Conservation (phyloP, 1,284 basidiomycete genomes). For the Athelia psychrophila region DNA sequence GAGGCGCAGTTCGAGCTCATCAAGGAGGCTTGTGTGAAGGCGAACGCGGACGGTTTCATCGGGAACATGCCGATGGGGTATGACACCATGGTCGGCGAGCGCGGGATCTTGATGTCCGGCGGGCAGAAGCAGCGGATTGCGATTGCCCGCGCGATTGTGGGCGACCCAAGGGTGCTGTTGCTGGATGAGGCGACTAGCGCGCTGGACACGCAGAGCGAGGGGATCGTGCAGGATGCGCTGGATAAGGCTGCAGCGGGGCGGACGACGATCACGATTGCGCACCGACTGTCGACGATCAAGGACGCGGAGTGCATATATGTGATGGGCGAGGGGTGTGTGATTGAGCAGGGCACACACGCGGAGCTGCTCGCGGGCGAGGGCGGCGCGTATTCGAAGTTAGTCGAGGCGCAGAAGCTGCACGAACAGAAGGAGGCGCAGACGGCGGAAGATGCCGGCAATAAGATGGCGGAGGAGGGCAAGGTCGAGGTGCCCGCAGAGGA, state of each 20-base stretch:
- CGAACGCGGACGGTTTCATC: slow-evolving; percentile 74
- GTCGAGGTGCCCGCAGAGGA: slow-evolving; percentile 44
- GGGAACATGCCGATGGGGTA: slow-evolving; percentile 62
- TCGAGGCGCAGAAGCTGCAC: slow-evolving; percentile 78
- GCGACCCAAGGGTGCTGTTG: slow-evolving; percentile 81
- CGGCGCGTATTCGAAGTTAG: slow-evolving; percentile 76
- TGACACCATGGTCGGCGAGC: slow-evolving; percentile 70
- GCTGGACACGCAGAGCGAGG: slow-evolving; percentile 88
- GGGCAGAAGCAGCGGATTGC: slow-evolving; percentile 76
- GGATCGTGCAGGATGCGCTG: slow-evolving; percentile 92
- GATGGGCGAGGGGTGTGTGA: slow-evolving; percentile 79
- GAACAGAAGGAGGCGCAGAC: slow-evolving; percentile 32
- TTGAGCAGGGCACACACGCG: slow-evolving; percentile 85
- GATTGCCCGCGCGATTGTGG: slow-evolving; percentile 80
- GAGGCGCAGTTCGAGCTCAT: slow-evolving; percentile 25
- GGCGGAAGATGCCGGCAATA: slow-evolving; percentile 43
- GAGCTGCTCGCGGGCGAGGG: slow-evolving; percentile 64
- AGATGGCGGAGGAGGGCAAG: slow-evolving; percentile 24
- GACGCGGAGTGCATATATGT: slow-evolving; percentile 85
- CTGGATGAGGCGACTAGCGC: slow-evolving; percentile 90
- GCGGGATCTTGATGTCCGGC: slow-evolving; percentile 67
- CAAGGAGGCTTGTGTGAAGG: slow-evolving; percentile 61
- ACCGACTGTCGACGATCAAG: slow-evolving; percentile 79
- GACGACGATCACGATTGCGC: slow-evolving; percentile 78
- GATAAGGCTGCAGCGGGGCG: slow-evolving; percentile 86